Conservation (phyloP, 805 yeast species). For the Schwanniomyces vanrijiae region DNA sequence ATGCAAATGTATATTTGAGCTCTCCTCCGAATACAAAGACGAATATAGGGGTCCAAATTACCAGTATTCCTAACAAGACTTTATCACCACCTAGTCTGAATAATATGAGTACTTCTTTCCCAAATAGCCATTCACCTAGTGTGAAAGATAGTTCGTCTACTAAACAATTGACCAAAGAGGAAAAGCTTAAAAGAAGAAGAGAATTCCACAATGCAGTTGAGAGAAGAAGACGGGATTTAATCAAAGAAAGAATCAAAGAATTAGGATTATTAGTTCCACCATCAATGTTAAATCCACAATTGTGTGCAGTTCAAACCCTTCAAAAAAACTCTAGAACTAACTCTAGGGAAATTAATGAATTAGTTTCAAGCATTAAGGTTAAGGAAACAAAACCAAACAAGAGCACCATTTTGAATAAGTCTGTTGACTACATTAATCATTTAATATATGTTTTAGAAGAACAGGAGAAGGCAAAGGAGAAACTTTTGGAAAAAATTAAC, state of each 20-base stretch:
- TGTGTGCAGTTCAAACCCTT: conserved; percentile 43
- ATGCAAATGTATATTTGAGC: conserved; percentile 27
- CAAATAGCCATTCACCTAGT: conserved; percentile 11
- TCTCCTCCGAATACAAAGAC: conserved; percentile 31
- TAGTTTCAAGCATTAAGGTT: conserved; percentile 39
- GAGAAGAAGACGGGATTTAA: conserved; percentile 84
- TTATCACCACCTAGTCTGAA: conserved; percentile 26
- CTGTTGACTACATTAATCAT: conserved; percentile 77
- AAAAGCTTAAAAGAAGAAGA: conserved; percentile 71
- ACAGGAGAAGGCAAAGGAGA: conserved; percentile 50
- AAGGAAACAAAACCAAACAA: conserved; percentile 81
- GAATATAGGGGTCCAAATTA: conserved; percentile 14
- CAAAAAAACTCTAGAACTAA: conserved; percentile 30
- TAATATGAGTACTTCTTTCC: conserved; percentile 33
- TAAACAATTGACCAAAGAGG: conserved; percentile 55
- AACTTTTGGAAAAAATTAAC: conserved; percentile 30
- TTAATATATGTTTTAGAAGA: conserved; percentile 57
- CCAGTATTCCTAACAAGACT: conserved; percentile 23
- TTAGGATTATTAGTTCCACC: conserved; percentile 82
- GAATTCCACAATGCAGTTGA: conserved; percentile 96
- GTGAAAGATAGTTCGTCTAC: conserved; percentile 20
- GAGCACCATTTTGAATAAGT: conserved; percentile 69
- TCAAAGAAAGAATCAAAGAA: conserved; percentile 85
- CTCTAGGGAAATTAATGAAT: conserved; percentile 33
- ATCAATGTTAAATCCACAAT: conserved; percentile 51